Evolutionary conservation across 2,329 filamentous ascomycete species (phyloP).

Genomic region (Stagonosporopsis tanaceti): DNA sequence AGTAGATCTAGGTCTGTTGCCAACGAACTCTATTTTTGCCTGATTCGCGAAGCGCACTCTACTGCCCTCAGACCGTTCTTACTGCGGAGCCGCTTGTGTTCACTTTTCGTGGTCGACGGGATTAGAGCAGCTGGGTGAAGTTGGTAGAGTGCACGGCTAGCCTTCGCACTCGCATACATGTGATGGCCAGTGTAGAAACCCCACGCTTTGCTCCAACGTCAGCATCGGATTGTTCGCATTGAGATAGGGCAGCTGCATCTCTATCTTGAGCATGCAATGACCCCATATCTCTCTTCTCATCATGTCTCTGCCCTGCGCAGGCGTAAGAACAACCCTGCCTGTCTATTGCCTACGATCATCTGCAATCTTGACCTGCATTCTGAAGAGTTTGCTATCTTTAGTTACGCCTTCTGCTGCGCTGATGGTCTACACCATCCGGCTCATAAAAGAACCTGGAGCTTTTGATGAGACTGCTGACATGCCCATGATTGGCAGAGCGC

Average conservation of each 20-base stretch:
- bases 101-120: not conserved
- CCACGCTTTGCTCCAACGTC: not conserved
- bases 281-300: conserved; percentile 20
- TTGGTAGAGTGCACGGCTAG: not conserved
- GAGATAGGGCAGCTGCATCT: not conserved
- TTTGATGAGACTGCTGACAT: conserved; percentile 20
- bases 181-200: not conserved
- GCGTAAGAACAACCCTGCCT: conserved; percentile 22
- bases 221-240: not conserved
- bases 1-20: not conserved
- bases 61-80: conserved; percentile 1
- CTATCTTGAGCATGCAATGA: not conserved
- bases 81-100: not conserved
- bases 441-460: conserved; percentile 21
- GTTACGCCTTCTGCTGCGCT: conserved; percentile 13
- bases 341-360: conserved; percentile 8
- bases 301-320: conserved; percentile 1
- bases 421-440: not conserved
- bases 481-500: conserved; percentile 10
- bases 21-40: conserved; percentile 11
- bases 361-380: conserved; percentile 20
- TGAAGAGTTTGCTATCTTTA: conserved; percentile 9
- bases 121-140: not conserved
- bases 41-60: not conserved
- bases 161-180: not conserved